These are phyloP conservation scores for Fusarium continuum DNA, from an alignment of 2,329 filamentous ascomycete genomes.

Conservation along the genomic window DNA sequence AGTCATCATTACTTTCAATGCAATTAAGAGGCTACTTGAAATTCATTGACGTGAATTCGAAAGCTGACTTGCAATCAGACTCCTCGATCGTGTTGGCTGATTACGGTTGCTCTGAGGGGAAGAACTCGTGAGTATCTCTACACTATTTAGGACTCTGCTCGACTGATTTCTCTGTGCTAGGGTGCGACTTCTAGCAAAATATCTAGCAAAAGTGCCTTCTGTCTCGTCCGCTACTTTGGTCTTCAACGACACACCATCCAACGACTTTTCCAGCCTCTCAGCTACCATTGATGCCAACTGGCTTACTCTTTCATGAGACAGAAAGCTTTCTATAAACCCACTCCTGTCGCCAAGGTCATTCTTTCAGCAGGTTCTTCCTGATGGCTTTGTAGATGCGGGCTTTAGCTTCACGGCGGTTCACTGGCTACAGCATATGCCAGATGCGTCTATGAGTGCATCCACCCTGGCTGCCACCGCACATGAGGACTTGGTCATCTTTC, in stretches of 20 bases:
- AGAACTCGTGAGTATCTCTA: not conserved
- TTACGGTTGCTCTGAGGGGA: not conserved
- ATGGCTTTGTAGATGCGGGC: not conserved
- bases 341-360: not conserved
- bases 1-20: fast-evolving
- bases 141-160: fast-evolving
- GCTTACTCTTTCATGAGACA: not conserved
- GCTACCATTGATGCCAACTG: not conserved
- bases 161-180: fast-evolving
- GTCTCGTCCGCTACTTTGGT: not conserved
- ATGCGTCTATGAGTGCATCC: not conserved
- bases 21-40: fast-evolving
- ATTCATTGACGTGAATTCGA: not conserved
- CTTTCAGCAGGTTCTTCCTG: not conserved
- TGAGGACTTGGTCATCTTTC: not conserved
- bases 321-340: not conserved
- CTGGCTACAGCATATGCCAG: not conserved
- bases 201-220: not conserved
- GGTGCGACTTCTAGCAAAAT: not conserved
- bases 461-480: not conserved
- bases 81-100: not conserved
- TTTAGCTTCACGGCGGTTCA: not conserved
- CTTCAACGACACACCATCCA: not conserved
- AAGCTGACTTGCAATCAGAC: no score
- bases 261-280: not conserved